Conservation (phyloP, 2,329 filamentous ascomycete species). For the Exophiala phaeomuriformis region DNA sequence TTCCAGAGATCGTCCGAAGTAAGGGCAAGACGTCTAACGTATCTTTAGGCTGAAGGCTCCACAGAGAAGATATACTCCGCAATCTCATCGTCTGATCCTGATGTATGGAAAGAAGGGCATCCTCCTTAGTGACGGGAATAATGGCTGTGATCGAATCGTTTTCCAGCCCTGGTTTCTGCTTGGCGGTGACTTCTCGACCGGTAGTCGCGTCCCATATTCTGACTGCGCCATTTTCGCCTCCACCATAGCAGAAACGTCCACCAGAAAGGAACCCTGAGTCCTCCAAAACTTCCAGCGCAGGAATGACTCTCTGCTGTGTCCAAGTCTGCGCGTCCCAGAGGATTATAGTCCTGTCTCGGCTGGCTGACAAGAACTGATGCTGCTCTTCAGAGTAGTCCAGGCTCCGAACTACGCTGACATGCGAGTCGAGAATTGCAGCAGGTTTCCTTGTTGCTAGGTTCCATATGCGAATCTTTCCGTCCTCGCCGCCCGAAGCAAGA, state of each 20-base stretch:
- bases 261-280: conserved; percentile 68
- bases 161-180: conserved; percentile 56
- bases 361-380: conserved; percentile 70
- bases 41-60: conserved; percentile 29
- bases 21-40: conserved; percentile 45
- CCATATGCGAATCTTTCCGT: conserved; percentile 87
- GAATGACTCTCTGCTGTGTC: conserved; percentile 73
- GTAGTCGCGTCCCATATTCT: conserved; percentile 74
- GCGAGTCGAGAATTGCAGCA: conserved; percentile 73
- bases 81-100: conserved; percentile 81
- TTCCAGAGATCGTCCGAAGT: conserved; percentile 79
- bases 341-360: conserved; percentile 88
- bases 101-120: conserved; percentile 65
- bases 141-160: conserved; percentile 64
- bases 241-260: conserved; percentile 70
- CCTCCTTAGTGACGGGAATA: conserved; percentile 48
- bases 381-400: conserved; percentile 72
- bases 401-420: conserved; percentile 88
- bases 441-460: conserved; percentile 77
- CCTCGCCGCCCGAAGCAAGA: conserved; percentile 84
- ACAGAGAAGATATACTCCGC: conserved; percentile 51
- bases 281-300: conserved; percentile 79
- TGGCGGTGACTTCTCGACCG: conserved; percentile 69
- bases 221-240: conserved; percentile 72
- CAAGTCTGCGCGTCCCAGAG: conserved; percentile 84